Conservation (phyloP, 257 asterid genomes). For the Striga asiatica region DNA sequence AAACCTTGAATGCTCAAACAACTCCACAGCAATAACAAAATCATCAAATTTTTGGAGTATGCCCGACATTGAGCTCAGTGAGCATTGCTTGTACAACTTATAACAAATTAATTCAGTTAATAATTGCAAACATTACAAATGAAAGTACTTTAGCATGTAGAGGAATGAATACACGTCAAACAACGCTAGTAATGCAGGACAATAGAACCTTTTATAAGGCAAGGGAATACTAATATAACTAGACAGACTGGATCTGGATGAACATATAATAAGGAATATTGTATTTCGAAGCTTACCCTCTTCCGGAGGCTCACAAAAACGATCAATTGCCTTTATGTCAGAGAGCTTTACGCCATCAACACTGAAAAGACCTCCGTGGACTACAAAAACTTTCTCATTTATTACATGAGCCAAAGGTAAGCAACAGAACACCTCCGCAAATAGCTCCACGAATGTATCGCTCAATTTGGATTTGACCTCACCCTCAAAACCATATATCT, state of each 20-base stretch:
- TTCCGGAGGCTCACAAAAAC: constrained; percentile 98
- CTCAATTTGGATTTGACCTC: constrained; percentile 90
- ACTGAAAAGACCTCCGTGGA: constrained; percentile 98
- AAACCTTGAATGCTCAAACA: not conserved
- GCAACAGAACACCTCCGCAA: constrained; percentile 96
- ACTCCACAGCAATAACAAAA: not conserved
- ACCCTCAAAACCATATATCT: constrained; percentile 98
- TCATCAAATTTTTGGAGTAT: not conserved
- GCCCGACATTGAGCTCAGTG: not conserved
- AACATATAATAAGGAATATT: not conserved
- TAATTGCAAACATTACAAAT: too few species aligned
- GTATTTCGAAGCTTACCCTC: constrained; percentile 68
- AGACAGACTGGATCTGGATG: not conserved
- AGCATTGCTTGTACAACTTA: not conserved
- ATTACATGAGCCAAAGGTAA: constrained; percentile 92
- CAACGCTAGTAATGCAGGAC: too few species aligned
- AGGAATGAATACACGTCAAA: not conserved
- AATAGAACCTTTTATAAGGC: not conserved
- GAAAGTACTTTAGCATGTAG: too few species aligned
- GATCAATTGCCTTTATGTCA: constrained; percentile 78
- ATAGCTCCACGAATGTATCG: constrained; percentile 83
- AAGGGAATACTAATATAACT: not conserved
- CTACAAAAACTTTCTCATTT: constrained; percentile 73
- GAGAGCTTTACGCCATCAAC: constrained; percentile 94
- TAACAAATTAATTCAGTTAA: too few species aligned